Conservation (phyloP, 1,139 yeast genomes). For the Lipomyces yarrowii region DNA sequence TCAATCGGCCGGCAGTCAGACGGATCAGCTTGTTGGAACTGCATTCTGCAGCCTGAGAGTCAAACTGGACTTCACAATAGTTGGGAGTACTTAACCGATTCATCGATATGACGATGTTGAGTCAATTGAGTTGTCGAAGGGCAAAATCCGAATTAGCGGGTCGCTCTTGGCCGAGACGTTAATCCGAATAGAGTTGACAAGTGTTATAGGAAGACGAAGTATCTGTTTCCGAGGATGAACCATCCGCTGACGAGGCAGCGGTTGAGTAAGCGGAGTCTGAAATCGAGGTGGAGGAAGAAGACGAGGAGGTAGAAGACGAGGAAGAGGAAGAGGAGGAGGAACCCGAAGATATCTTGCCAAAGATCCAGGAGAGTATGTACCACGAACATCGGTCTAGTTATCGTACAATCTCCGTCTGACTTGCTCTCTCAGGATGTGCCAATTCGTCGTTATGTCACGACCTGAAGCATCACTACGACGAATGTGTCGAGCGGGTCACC, state of each 20-base stretch:
- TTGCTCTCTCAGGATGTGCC: slow-evolving; percentile 34
- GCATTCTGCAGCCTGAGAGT: background rate
- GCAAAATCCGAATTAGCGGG: background rate
- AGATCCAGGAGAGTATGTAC: slow-evolving; percentile 41
- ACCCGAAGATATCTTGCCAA: slow-evolving; percentile 42
- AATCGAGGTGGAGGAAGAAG: slow-evolving; percentile 46
- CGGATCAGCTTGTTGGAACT: background rate
- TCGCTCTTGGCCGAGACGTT: background rate
- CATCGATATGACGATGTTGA: background rate
- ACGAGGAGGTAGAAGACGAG: slow-evolving; percentile 49
- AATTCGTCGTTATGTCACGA: slow-evolving; percentile 73
- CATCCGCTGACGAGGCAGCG: slow-evolving; percentile 14
- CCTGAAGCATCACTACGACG: slow-evolving; percentile 85
- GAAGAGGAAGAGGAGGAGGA: slow-evolving; percentile 58
- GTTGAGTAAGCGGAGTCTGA: slow-evolving; percentile 16
- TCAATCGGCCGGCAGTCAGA: background rate
- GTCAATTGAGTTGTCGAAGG: background rate
- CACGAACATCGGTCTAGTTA: background rate
- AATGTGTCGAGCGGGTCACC: slow-evolving; percentile 93
- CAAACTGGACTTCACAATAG: background rate
- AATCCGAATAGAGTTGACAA: background rate
- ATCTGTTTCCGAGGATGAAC: background rate
- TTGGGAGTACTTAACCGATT: background rate
- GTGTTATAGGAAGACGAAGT: background rate
- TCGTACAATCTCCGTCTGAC: slow-evolving; percentile 9